These are phyloP conservation scores for Coemansia sp. DNA, from an alignment of 192 early-diverging fungal species.

Conservation along the genomic window DNA sequence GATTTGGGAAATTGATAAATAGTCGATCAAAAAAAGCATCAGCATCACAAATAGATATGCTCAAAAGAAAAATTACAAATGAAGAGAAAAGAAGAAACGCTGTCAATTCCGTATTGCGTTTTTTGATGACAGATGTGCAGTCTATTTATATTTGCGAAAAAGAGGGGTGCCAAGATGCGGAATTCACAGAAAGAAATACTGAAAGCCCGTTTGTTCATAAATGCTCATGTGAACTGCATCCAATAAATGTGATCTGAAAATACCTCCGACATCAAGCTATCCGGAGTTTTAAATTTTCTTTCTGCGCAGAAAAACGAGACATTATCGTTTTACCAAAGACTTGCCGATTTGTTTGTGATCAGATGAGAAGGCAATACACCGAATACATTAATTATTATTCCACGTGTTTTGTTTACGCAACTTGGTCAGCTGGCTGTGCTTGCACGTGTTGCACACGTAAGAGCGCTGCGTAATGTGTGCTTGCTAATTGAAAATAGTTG, in stretches of 20 bases:
- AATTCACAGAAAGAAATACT: not conserved
- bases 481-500: no score
- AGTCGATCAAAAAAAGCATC: not conserved
- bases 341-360: not conserved
- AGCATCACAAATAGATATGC: conserved; percentile 4
- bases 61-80: not conserved
- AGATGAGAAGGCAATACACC: not conserved
- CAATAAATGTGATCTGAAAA: conserved; percentile 5
- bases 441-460: no score
- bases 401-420: conserved; percentile 1
- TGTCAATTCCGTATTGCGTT: conserved; percentile 1
- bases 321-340: not conserved
- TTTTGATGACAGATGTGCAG: not conserved
- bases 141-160: conserved; percentile 9
- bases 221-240: conserved; percentile 2
- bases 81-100: not conserved
- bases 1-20: not conserved
- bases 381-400: conserved; percentile 1
- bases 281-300: conserved; percentile 3
- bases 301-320: not conserved
- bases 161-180: not conserved
- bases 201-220: conserved; percentile 3
- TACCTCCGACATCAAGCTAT: not conserved
- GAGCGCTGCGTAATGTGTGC: no score
- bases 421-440: not conserved